These are phyloP conservation scores for Lodderomyces parapsilosis DNA, from an alignment of 1,139 yeast species.

Conservation along the genomic window DNA sequence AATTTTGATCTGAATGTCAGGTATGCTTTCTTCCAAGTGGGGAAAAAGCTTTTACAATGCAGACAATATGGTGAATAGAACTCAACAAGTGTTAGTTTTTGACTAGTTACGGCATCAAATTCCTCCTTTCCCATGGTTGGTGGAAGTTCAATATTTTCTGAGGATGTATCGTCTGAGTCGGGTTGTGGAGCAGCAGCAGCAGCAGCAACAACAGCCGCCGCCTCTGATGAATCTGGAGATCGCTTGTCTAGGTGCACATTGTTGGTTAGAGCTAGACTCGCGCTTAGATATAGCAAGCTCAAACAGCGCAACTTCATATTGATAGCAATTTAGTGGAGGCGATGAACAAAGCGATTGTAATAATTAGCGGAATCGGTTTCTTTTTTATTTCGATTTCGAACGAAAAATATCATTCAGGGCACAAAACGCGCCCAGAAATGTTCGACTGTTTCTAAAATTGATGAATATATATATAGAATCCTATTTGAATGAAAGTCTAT, in stretches of 20 bases:
- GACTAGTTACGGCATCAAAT: constrained; percentile 45
- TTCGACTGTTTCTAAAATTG: not conserved
- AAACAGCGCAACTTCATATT: not conserved
- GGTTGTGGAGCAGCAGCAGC: not conserved
- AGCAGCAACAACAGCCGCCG: no score
- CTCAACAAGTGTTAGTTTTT: constrained; percentile 57
- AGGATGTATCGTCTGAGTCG: not conserved
- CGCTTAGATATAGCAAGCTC: not conserved
- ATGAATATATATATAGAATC: no score
- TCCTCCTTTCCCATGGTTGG: constrained; percentile 30
- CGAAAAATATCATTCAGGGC: not conserved
- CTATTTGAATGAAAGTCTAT: no score
- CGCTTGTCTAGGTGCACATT: not conserved
- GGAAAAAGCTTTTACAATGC: constrained; percentile 68
- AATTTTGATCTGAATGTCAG: constrained; percentile 34
- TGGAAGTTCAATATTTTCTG: constrained; percentile 14
- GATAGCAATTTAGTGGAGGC: not conserved
- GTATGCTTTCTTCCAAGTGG: constrained; percentile 63
- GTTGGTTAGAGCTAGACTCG: not conserved
- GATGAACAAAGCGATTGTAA: no score
- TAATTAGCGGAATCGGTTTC: not conserved
- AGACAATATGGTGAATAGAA: constrained; percentile 69
- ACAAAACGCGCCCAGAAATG: not conserved
- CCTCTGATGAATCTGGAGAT: not conserved
- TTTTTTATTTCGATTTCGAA: not conserved